phyloP scores from a whole-genome alignment of 176 grass and related monocot genomes.

The Carex scoparia region DNA sequence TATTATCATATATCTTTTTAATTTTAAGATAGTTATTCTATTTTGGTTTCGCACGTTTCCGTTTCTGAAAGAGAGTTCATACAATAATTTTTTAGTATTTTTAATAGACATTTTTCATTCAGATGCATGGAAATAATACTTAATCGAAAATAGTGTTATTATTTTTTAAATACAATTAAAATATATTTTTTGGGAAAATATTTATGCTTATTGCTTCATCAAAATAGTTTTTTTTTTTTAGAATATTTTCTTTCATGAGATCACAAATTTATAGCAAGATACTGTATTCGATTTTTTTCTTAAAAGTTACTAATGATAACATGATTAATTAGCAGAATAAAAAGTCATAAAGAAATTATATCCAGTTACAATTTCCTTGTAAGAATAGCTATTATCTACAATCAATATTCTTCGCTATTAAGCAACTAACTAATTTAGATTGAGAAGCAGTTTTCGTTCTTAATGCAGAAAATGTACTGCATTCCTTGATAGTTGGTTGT shows the following conservation, averaged over 20 bases:
- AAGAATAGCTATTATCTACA: too few relatives aligned
- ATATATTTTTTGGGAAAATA: background rate
- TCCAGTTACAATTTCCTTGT: background rate
- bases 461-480: background rate
- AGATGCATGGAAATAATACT: too few relatives aligned
- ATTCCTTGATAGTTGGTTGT: too few relatives aligned
- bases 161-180: too few relatives aligned
- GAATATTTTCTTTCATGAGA: background rate
- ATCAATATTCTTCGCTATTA: too few relatives aligned
- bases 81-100: too few relatives aligned
- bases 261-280: background rate
- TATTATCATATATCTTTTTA: background rate
- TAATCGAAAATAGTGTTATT: too few relatives aligned
- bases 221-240: background rate
- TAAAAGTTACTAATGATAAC: background rate
- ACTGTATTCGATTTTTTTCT: background rate
- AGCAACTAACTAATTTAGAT: background rate
- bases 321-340: background rate
- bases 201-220: background rate
- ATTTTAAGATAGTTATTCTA: background rate
- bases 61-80: too few relatives aligned
- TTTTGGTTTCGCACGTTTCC: background rate
- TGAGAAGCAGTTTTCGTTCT: background rate
- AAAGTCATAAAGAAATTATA: background rate
- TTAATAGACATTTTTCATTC: too few relatives aligned